Evolutionary conservation across 306 rosid genomes (phyloP).

Genomic region (Lithocarpus polystachyus): DNA sequence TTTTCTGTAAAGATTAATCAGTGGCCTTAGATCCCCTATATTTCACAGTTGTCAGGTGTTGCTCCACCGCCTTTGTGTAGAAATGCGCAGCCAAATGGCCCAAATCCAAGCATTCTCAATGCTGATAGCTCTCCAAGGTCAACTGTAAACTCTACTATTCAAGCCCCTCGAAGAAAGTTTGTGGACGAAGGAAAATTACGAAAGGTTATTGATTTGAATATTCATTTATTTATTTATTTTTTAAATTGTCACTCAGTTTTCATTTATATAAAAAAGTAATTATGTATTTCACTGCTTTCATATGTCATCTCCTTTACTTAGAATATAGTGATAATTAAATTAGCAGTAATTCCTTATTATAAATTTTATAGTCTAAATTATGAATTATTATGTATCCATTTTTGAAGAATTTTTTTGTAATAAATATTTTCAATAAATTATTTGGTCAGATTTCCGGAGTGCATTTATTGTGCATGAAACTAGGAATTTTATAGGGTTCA

Average conservation of each 20-base stretch:
- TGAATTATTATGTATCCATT: not conserved
- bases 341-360: not conserved
- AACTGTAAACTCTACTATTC: conserved; percentile 76
- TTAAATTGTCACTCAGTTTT: conserved; percentile 2
- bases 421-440: not conserved
- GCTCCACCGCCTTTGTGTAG: conserved; percentile 92
- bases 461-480: not conserved
- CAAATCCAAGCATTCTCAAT: conserved; percentile 46
- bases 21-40: conserved; percentile 22
- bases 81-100: conserved; percentile 70
- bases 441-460: not conserved
- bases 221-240: conserved; percentile 10
- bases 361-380: not conserved
- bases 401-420: not conserved
- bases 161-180: conserved; percentile 92
- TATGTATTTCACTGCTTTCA: not conserved
- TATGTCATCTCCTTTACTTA: not conserved
- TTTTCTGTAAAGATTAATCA: not conserved
- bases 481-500: not conserved
- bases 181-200: conserved; percentile 97
- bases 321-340: not conserved
- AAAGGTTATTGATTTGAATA: conserved; percentile 51
- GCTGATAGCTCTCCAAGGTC: conserved; percentile 82
- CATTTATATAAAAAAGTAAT: not conserved
- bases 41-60: conserved; percentile 74